Base-by-base conservation (phyloP, 2,329 filamentous ascomycete genomes). In the Botryotinia convoluta region DNA sequence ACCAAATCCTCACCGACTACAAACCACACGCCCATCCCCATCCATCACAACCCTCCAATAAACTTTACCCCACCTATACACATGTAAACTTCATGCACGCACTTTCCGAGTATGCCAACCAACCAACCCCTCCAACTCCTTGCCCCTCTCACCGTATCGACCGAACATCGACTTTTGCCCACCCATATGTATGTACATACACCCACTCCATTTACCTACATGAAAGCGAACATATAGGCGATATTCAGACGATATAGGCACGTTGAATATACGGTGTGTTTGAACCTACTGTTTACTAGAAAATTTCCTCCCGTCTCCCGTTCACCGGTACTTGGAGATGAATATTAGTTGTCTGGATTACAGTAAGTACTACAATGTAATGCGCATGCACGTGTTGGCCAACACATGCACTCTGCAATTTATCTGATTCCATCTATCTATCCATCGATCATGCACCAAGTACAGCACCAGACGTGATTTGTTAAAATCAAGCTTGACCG, bases 181-280 rank as follows among this genome's bases (percentile, higher is more conserved):
- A 18, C 22, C 32, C 22, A 10, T 48, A 26, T 48, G 45, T 48
- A 45, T 45, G 26, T 51, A 51, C 12, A 14, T 14, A 54, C 48
- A n/a, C 26, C 48, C 48, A 51, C 63, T 16, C 32, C 44, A 51
- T 37, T 7, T 37, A 48, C 63, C 20, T 7, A 61, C 63, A 51
- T 67, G 12, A n/a, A 29, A 20, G 14, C 35, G 32, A 35, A 37
- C 48, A 51, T 51, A 8, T n/a, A 26, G 32, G 29, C 12, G 18
- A 37, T 20, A 51, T 37, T 61, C 32, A 12, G 59, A 61, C 35
- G 20, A 44, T 63, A 44, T 16, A 62, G 16, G 48, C n/a, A 37
- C 29, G 18, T 18, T 39, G 32, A 54, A 67, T 20, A 67, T 10
- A 67, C 64, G 64, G 64, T 67, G 64, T 67, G 64, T 67, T 67